Conservation (phyloP, 345 rosid species). For the Geranium rotundifolium region DNA sequence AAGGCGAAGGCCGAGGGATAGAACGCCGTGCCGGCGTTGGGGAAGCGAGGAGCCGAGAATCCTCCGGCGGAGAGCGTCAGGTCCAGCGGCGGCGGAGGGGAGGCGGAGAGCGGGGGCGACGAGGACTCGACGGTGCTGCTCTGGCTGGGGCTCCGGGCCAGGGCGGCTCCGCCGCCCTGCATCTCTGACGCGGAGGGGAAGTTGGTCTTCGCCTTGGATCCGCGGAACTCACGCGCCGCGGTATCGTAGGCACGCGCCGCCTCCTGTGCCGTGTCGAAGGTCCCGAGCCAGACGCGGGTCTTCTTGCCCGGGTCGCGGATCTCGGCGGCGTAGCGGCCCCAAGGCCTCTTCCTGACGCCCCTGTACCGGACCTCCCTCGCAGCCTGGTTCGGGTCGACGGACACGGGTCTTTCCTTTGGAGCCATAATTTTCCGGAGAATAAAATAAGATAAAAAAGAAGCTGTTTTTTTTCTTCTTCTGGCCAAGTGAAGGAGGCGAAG, state of each 20-base stretch:
- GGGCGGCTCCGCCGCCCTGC: constrained; percentile 2
- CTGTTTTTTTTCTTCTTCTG: not conserved
- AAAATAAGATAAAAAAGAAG: not conserved
- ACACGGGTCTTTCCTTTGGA: constrained; percentile 5
- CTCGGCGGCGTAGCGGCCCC: constrained; percentile 25
- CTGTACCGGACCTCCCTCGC: constrained; percentile 15
- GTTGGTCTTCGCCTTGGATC: constrained; percentile 21
- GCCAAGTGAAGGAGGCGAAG: not conserved
- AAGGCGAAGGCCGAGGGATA: constrained; percentile 1
- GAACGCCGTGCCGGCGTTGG: not conserved
- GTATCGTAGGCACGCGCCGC: constrained; percentile 19
- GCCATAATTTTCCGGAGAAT: constrained; percentile 3
- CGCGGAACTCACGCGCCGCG: constrained; percentile 20
- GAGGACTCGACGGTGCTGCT: constrained; percentile 18
- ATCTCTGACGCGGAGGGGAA: constrained; percentile 16
- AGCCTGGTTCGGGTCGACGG: constrained; percentile 2
- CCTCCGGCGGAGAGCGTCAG: not conserved
- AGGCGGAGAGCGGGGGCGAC: constrained; percentile 4
- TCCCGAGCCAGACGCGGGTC: constrained; percentile 23
- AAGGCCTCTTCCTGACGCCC: constrained; percentile 21
- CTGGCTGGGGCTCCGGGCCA: constrained; percentile 19
- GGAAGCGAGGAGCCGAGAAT: not conserved
- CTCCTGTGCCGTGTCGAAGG: constrained; percentile 20
- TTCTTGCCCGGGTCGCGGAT: constrained; percentile 24
- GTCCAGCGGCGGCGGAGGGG: constrained; percentile 10